Evolutionary conservation across 2,329 filamentous ascomycete genomes (phyloP).

Genomic region (Curvularia eragrostidis): DNA sequence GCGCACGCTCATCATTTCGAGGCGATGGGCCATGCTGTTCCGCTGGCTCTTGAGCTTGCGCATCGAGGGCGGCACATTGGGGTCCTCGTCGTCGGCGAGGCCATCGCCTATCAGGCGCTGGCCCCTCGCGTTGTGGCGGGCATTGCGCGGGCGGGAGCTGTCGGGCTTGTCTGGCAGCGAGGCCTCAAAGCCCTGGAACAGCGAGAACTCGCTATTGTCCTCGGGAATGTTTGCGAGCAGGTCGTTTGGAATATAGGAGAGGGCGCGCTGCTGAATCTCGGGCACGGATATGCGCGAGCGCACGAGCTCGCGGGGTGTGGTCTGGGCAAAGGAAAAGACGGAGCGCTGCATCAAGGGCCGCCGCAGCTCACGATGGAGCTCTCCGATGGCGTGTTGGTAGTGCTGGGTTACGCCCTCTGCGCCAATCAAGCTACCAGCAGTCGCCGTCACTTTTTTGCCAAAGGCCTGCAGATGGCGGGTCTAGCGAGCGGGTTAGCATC

Average conservation of each 20-base stretch:
- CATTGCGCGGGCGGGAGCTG: slow-evolving; percentile 63
- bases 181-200: slow-evolving; percentile 96
- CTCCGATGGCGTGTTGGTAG: slow-evolving; percentile 86
- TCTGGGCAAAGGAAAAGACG: slow-evolving; percentile 89
- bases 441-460: slow-evolving; percentile 91
- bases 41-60: slow-evolving; percentile 80
- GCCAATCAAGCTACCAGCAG: slow-evolving; percentile 85
- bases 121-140: slow-evolving; percentile 73
- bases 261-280: slow-evolving; percentile 92
- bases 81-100: slow-evolving; percentile 58
- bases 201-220: slow-evolving; percentile 81
- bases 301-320: slow-evolving; percentile 91
- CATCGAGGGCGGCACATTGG: slow-evolving; percentile 69
- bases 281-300: slow-evolving; percentile 86
- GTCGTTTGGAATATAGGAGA: slow-evolving; percentile 88
- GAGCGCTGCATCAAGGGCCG: slow-evolving; percentile 84
- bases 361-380: slow-evolving; percentile 87
- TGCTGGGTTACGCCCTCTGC: slow-evolving; percentile 64
- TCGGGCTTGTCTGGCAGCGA: slow-evolving; percentile 73
- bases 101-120: slow-evolving; percentile 74
- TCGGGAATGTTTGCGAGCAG: slow-evolving; percentile 89
- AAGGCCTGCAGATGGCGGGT: slow-evolving; percentile 90
- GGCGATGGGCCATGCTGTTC: slow-evolving; percentile 77
- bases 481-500: slow-evolving; percentile 56
- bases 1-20: slow-evolving; percentile 89